A percentile compares a stretch with the other conserved stretches of the same genome.
Conservation (phyloP, 805 yeast species). For the Ogataea glucozyma region DNA sequence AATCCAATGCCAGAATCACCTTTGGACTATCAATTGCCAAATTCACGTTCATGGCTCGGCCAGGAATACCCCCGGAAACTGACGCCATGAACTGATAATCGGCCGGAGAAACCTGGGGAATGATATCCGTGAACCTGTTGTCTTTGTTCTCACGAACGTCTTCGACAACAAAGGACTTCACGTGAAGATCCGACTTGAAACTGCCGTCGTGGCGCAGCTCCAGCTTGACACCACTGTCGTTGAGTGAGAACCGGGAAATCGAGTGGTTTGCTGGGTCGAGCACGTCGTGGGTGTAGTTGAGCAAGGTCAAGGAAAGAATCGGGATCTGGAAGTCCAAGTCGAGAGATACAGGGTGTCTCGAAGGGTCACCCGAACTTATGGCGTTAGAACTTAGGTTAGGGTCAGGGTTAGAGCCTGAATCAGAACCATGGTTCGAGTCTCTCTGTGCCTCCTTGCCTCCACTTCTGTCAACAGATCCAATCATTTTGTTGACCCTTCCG, state of each 20-base stretch:
- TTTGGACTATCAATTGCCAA: constrained; percentile 78
- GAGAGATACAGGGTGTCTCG: no score
- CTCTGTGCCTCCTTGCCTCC: no score
- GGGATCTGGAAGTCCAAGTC: constrained; percentile 62
- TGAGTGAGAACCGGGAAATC: constrained; percentile 60
- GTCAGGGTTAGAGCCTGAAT: no score
- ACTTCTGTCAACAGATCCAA: no score
- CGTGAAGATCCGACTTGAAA: constrained; percentile 58
- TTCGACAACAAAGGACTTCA: constrained; percentile 72
- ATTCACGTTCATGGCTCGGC: constrained; percentile 48
- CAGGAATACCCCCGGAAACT: constrained; percentile 44
- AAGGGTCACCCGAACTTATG: constrained; percentile 38
- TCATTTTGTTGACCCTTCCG: constrained; percentile 55
- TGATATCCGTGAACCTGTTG: constrained; percentile 76
- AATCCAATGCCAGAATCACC: constrained; percentile 81
- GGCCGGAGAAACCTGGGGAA: constrained; percentile 65
- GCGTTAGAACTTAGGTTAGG: constrained; percentile 31
- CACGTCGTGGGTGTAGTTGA: constrained; percentile 47
- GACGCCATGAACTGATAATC: constrained; percentile 71
- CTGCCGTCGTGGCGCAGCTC: constrained; percentile 54
- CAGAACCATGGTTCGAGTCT: no score
- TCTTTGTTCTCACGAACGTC: constrained; percentile 65
- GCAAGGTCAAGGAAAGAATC: constrained; percentile 59
- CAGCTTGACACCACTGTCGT: constrained; percentile 54
- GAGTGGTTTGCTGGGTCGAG: constrained; percentile 40